Evolutionary conservation across 805 yeast genomes (phyloP).

Genomic region (Starmerella powellii): DNA sequence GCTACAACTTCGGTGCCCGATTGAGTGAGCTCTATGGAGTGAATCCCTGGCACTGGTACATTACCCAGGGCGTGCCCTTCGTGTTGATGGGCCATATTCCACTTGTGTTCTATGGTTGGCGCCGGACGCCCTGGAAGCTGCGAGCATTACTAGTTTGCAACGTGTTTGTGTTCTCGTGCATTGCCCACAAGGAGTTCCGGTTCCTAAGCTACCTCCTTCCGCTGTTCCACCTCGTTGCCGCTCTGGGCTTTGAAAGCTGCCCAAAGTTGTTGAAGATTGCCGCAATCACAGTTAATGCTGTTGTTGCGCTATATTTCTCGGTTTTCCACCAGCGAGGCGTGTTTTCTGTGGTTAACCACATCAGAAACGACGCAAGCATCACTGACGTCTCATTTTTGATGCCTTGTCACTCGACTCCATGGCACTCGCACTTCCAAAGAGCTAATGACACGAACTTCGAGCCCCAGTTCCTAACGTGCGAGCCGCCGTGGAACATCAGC

Average conservation of each 20-base stretch:
- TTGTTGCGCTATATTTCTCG: constrained; percentile 42
- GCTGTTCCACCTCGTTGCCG: constrained; percentile 42
- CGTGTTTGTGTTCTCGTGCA: constrained; percentile 44
- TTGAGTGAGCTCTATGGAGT: constrained; percentile 47
- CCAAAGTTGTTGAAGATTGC: neutral
- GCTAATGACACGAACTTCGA: constrained; percentile 26
- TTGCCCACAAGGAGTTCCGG: constrained; percentile 82
- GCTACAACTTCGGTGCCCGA: constrained; percentile 13
- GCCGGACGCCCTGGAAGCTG: constrained; percentile 1
- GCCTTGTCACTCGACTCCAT: constrained; percentile 97
- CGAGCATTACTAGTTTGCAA: constrained; percentile 32
- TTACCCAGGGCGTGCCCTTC: constrained; percentile 72
- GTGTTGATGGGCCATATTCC: constrained; percentile 58
- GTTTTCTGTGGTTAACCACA: constrained; percentile 46
- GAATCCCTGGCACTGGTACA: constrained; percentile 74
- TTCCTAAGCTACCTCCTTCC: constrained; percentile 83
- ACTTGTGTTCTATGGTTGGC: constrained; percentile 11
- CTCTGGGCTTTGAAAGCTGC: constrained; percentile 24
- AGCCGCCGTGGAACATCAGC: constrained; percentile 51
- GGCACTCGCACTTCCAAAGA: constrained; percentile 73
- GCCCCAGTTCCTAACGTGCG: constrained; percentile 78
- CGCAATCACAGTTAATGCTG: constrained; percentile 29
- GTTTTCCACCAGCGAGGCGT: constrained; percentile 80
- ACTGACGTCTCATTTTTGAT: constrained; percentile 65
- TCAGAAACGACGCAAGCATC: constrained; percentile 35